Conservation (phyloP, 1,284 basidiomycete genomes). For the Mycosarcoma mackinlayi region DNA sequence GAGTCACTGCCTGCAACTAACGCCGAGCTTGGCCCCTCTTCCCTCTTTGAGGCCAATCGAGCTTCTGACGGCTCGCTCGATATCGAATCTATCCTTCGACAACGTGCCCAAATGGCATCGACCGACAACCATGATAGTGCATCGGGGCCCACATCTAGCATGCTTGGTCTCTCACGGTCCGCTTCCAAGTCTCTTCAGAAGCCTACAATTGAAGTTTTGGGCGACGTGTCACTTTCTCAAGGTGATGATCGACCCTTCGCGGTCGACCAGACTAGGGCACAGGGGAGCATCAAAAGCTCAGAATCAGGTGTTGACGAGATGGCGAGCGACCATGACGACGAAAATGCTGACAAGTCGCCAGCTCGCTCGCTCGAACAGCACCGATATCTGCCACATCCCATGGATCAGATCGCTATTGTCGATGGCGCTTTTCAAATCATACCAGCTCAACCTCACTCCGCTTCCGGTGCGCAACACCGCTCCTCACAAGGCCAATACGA, state of each 20-base stretch:
- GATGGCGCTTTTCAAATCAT: constrained; percentile 34
- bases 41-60: constrained; percentile 39
- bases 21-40: constrained; percentile 26
- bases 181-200: constrained; percentile 11
- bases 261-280: too few species aligned
- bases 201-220: constrained; percentile 35
- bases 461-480: not conserved
- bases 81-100: constrained; percentile 42
- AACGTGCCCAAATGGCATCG: constrained; percentile 30
- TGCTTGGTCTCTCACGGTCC: constrained; percentile 22
- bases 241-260: not conserved
- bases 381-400: constrained; percentile 19
- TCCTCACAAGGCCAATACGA: not conserved
- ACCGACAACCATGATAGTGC: constrained; percentile 3
- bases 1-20: constrained; percentile 15
- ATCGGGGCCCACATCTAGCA: constrained; percentile 9
- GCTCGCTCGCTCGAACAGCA: not conserved
- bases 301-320: constrained; percentile 4
- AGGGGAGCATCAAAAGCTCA: too few species aligned
- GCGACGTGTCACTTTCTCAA: not conserved
- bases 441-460: constrained; percentile 7
- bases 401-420: constrained; percentile 40
- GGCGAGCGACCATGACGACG: not conserved
- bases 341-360: not conserved
- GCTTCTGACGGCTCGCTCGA: constrained; percentile 37